Evolutionary conservation across 805 yeast genomes (phyloP).

Genomic region (Blastobotrys attinorum): DNA sequence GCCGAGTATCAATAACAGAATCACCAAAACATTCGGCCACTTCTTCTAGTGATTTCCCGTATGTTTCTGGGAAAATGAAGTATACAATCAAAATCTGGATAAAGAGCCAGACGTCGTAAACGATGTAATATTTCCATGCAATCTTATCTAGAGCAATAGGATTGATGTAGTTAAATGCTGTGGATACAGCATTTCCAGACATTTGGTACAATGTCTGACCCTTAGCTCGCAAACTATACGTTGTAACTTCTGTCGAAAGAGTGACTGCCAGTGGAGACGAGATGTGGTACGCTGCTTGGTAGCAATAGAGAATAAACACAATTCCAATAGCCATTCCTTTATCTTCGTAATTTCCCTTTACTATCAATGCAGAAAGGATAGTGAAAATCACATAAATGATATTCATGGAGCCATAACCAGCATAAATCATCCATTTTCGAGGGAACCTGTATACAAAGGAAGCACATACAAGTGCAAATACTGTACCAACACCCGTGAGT

Average conservation of each 20-base stretch:
- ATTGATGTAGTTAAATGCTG: constrained; percentile 31
- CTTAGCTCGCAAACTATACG: constrained; percentile 33
- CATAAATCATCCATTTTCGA: constrained; percentile 14
- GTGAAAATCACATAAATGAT: constrained; percentile 33
- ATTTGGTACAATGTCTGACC: constrained; percentile 30
- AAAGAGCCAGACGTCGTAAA: constrained; percentile 21
- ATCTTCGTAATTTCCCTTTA: constrained; percentile 34
- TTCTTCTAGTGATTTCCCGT: constrained; percentile 37
- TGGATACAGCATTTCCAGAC: constrained; percentile 13
- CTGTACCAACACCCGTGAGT: constrained; percentile 6
- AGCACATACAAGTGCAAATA: constrained; percentile 1
- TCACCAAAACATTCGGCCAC: constrained; percentile 36
- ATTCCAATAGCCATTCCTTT: constrained; percentile 39
- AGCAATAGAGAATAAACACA: constrained; percentile 42
- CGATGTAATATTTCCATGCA: constrained; percentile 39
- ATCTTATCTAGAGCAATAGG: constrained; percentile 36
- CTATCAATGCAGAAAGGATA: constrained; percentile 39
- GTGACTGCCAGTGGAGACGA: constrained; percentile 12
- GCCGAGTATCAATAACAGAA: too few relatives aligned
- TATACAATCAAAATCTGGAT: constrained; percentile 28
- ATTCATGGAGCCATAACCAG: constrained; percentile 10
- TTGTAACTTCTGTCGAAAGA: constrained; percentile 20
- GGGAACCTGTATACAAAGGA: constrained; percentile 6
- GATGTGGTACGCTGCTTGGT: constrained; percentile 12
- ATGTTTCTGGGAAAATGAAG: constrained; percentile 36